Evolutionary conservation across 352 stramenopile species (phyloP).

Genomic region (Globisporangium mamillatum): DNA sequence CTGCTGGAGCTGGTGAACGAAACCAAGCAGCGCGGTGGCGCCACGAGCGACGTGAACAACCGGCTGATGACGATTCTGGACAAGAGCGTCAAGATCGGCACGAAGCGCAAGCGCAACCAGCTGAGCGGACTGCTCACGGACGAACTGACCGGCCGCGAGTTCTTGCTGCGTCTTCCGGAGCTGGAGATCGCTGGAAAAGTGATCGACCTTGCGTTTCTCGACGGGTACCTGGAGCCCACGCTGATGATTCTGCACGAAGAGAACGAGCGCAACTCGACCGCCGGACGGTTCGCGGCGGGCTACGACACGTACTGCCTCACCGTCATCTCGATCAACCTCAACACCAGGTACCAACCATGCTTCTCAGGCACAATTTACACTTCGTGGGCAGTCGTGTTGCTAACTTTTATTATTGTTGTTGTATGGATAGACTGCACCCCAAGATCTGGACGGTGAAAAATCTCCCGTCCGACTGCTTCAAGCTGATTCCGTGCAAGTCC

Average conservation of each 20-base stretch:
- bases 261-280: conserved; percentile 71
- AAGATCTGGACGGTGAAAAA: conserved; percentile 88
- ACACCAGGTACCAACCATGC: conserved; percentile 44
- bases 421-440: conserved; percentile 46
- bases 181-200: conserved; percentile 78
- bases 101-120: conserved; percentile 72
- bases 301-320: conserved; percentile 85
- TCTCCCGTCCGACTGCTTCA: conserved; percentile 76
- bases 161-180: conserved; percentile 68
- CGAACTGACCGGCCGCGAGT: conserved; percentile 70
- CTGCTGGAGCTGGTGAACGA: conserved; percentile 75
- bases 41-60: conserved; percentile 63
- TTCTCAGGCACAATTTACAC: not conserved
- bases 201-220: conserved; percentile 78
- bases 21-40: conserved; percentile 50
- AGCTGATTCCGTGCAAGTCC: conserved; percentile 64
- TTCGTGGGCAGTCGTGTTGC: not conserved
- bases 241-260: conserved; percentile 87
- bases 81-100: conserved; percentile 79
- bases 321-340: conserved; percentile 86
- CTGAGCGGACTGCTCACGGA: conserved; percentile 65
- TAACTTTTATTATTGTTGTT: not conserved
- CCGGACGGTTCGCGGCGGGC: conserved; percentile 58
- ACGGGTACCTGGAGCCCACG: conserved; percentile 84
- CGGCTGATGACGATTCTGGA: conserved; percentile 62